Evolutionary conservation across 768 basidiomycete species (phyloP).

Genomic region (Calocybe cyanea): DNA sequence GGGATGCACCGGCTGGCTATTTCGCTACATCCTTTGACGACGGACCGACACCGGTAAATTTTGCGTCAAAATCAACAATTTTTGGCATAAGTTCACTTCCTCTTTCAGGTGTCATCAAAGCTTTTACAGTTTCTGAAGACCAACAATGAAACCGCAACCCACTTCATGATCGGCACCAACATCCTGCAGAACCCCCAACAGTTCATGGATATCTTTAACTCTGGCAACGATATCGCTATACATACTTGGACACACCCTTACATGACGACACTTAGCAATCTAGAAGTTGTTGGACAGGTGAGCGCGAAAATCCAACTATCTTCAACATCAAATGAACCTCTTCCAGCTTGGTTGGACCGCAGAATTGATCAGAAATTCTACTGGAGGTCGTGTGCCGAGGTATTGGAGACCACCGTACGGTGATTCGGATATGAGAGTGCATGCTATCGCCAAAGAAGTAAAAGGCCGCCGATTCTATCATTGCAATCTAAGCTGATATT

Average conservation of each 20-base stretch:
- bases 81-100: not conserved
- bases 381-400: constrained; percentile 62
- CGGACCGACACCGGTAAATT: constrained; percentile 54
- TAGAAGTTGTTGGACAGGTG: constrained; percentile 63
- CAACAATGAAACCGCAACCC: constrained; percentile 72
- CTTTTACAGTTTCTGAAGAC: constrained; percentile 65
- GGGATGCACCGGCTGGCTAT: constrained; percentile 71
- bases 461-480: not conserved
- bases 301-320: constrained; percentile 3
- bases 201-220: constrained; percentile 52
- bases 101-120: constrained; percentile 30
- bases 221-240: constrained; percentile 43
- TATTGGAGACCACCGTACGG: constrained; percentile 93
- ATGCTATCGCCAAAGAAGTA: constrained; percentile 81
- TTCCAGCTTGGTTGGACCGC: constrained; percentile 72
- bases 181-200: constrained; percentile 54
- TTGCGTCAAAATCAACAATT: not conserved
- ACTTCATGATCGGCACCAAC: constrained; percentile 87
- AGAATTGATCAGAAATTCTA: constrained; percentile 75
- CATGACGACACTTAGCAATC: constrained; percentile 75
- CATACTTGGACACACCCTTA: constrained; percentile 76
- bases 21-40: constrained; percentile 77
- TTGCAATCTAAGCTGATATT: not conserved
- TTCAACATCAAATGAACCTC: not conserved
- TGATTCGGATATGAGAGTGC: constrained; percentile 79